Evolutionary conservation across 805 yeast species (phyloP).

Genomic region (Nakazawaea sp.): DNA sequence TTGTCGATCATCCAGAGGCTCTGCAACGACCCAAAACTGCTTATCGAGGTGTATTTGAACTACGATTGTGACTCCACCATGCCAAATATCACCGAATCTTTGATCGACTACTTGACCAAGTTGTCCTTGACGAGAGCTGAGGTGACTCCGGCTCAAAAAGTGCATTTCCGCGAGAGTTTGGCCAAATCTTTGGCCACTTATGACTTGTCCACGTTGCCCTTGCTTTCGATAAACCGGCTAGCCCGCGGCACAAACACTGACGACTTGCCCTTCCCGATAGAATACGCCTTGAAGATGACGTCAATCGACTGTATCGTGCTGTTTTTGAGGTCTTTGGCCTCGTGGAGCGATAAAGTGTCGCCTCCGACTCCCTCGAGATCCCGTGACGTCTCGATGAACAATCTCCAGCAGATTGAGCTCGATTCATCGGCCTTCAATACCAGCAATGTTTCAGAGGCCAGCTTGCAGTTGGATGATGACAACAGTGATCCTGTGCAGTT

Average conservation of each 20-base stretch:
- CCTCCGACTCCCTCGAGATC: slow-evolving; percentile 13
- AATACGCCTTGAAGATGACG: slow-evolving; percentile 76
- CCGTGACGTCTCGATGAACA: slow-evolving; percentile 22
- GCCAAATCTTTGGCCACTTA: slow-evolving; percentile 64
- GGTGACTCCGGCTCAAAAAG: slow-evolving; percentile 61
- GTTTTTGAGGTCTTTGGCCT: slow-evolving; percentile 68
- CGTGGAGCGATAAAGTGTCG: slow-evolving; percentile 69
- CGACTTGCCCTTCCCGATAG: slow-evolving; percentile 53
- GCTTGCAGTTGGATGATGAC: slow-evolving; percentile 12
- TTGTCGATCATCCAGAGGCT: slow-evolving; percentile 74
- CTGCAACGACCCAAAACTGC: slow-evolving; percentile 81
- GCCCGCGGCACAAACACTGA: slow-evolving; percentile 43
- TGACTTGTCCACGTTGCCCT: slow-evolving; percentile 66
- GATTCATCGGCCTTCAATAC: slow-evolving; percentile 9
- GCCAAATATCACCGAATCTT: slow-evolving; percentile 80
- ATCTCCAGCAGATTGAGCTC: slow-evolving; percentile 9
- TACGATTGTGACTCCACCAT: slow-evolving; percentile 85
- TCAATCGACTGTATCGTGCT: slow-evolving; percentile 78
- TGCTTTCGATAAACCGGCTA: slow-evolving; percentile 64
- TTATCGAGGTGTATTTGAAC: slow-evolving; percentile 88
- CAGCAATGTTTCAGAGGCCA: slow-evolving; percentile 11
- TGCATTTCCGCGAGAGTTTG: slow-evolving; percentile 41
- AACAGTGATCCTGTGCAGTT: slow-evolving; percentile 67
- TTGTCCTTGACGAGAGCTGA: slow-evolving; percentile 66
- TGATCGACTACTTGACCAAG: slow-evolving; percentile 72